These are phyloP conservation scores for Leishmania major DNA, from an alignment of 208 protist genomes.

Conservation along the genomic window DNA sequence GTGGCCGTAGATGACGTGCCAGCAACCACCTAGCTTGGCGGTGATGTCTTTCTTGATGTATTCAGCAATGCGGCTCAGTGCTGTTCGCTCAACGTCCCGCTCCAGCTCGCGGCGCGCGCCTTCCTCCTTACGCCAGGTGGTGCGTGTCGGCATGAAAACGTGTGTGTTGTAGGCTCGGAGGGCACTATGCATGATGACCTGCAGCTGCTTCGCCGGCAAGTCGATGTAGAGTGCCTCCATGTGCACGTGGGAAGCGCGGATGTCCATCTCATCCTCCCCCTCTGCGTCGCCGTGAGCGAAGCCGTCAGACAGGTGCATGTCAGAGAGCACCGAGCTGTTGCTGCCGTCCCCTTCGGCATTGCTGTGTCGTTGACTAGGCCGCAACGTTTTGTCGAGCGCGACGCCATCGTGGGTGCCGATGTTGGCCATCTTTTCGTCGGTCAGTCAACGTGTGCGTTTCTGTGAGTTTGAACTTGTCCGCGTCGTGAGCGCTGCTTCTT, in stretches of 20 bases:
- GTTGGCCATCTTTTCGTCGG: constrained; percentile 11
- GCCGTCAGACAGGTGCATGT: constrained; percentile 12
- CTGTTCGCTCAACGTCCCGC: constrained; percentile 78
- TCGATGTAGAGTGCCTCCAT: constrained; percentile 61
- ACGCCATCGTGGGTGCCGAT: neutral
- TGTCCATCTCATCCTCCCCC: constrained; percentile 59
- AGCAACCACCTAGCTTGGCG: constrained; percentile 64
- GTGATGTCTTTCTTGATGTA: constrained; percentile 66
- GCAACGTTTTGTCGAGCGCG: constrained; percentile 23
- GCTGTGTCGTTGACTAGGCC: constrained; percentile 21
- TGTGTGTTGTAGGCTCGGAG: constrained; percentile 69
- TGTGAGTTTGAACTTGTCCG: neutral
- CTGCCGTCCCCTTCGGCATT: constrained; percentile 16
- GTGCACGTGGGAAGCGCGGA: constrained; percentile 42
- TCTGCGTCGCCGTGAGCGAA: constrained; percentile 17
- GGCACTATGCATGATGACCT: constrained; percentile 68
- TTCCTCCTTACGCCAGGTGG: constrained; percentile 87
- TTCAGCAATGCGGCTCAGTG: constrained; percentile 60
- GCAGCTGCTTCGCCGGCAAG: constrained; percentile 56
- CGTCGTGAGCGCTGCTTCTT: neutral
- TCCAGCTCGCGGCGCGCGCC: constrained; percentile 74
- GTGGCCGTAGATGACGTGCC: constrained; percentile 85
- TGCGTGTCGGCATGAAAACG: constrained; percentile 74
- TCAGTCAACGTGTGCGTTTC: neutral
- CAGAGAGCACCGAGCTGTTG: constrained; percentile 26